A percentile compares a stretch with the other conserved stretches of the same genome.
Conservation (phyloP, 352 stramenopile species). For the Globisporangium canariense region DNA sequence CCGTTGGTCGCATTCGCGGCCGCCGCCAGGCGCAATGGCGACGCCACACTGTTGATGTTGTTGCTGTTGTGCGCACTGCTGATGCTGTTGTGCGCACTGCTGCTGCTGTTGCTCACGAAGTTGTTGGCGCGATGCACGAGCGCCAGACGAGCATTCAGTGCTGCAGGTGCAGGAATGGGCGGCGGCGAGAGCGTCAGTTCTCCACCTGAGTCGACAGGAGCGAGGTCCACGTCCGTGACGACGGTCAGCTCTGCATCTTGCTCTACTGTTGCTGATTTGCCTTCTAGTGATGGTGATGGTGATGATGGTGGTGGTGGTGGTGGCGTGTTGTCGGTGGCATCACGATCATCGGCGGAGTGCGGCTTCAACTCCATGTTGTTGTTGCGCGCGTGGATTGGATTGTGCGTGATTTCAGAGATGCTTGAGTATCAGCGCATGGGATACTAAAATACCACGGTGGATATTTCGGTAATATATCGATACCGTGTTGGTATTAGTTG, state of each 20-base stretch:
- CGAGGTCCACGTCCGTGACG: background rate
- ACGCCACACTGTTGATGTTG: background rate
- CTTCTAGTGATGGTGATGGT: background rate
- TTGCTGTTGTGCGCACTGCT: background rate
- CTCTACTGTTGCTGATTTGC: background rate
- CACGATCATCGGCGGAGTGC: background rate
- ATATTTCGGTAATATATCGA: too few relatives aligned
- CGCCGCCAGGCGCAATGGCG: constrained; percentile 12
- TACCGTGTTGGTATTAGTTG: too few relatives aligned
- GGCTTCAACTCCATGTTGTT: background rate
- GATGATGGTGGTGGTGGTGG: background rate
- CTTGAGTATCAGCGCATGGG: too few relatives aligned
- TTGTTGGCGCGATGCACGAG: background rate
- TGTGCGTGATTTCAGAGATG: too few relatives aligned
- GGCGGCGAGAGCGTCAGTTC: background rate
- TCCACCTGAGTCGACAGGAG: background rate
- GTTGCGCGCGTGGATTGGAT: background rate
- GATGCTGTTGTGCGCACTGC: background rate
- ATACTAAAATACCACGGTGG: too few relatives aligned
- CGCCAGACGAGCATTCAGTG: background rate
- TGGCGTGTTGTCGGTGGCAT: background rate
- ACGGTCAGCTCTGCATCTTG: background rate
- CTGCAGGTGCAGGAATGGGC: background rate
- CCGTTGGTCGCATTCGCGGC: background rate
- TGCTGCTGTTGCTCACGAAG: background rate